Evolutionary conservation across 208 protist genomes (phyloP).

Genomic region (Crithidia bombi): DNA sequence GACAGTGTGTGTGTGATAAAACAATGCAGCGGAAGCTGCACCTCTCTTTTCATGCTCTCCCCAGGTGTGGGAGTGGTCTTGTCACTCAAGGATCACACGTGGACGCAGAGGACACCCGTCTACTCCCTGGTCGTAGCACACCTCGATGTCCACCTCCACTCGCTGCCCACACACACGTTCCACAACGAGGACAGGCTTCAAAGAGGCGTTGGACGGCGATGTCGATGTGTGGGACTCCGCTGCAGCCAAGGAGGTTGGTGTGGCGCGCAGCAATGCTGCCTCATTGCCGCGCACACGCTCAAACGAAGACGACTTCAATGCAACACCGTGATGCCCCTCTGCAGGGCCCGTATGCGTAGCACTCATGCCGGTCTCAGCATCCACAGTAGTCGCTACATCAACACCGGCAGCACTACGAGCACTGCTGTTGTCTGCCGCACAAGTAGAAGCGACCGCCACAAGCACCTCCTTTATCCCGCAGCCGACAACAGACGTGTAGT

Average conservation of each 20-base stretch:
- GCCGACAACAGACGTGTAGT: constrained; percentile 52
- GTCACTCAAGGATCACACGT: constrained; percentile 19
- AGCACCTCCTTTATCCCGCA: constrained; percentile 70
- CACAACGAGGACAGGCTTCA: constrained; percentile 28
- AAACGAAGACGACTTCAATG: too few relatives aligned
- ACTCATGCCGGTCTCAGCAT: too few relatives aligned
- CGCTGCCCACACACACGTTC: constrained; percentile 46
- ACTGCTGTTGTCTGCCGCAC: not conserved
- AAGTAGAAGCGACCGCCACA: constrained; percentile 16
- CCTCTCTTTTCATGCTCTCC: too few relatives aligned
- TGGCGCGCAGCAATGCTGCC: not conserved
- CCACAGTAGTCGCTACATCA: too few relatives aligned
- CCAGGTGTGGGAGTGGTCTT: too few relatives aligned
- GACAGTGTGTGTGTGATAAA: too few relatives aligned
- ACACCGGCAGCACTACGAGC: not conserved
- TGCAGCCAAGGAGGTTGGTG: too few relatives aligned
- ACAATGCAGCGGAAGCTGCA: too few relatives aligned
- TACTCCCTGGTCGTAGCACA: constrained; percentile 36
- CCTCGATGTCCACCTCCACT: constrained; percentile 42
- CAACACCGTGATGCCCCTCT: too few relatives aligned
- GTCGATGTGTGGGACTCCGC: too few relatives aligned
- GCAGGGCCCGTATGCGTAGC: too few relatives aligned
- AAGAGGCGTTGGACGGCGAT: not conserved
- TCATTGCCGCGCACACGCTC: not conserved
- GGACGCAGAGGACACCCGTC: constrained; percentile 26